Base-by-base conservation (phyloP, 2,329 filamentous ascomycete genomes). In the Colletotrichum tabaci region DNA sequence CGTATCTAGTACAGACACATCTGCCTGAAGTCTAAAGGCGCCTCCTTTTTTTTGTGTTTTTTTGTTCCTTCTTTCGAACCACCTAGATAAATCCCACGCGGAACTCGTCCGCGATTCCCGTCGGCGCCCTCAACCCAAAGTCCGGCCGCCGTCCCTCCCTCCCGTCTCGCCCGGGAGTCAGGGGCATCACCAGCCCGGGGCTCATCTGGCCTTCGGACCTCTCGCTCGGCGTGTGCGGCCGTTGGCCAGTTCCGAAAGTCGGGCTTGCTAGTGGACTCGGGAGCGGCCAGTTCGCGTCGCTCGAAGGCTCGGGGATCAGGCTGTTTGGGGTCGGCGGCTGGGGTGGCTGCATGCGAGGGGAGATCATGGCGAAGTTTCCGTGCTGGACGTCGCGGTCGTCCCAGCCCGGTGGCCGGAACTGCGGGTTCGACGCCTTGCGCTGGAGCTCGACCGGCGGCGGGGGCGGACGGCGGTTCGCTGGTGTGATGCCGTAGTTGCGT, bases 81-180 rank as follows among this genome's bases (percentile, higher is more conserved):
- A 12, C 18, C 49, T 64, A 74, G 26, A 74, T 74, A 56, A 74
- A 74, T 2, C 71, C 71, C n/a, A 74, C 30, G 15, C 67, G 62
- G 40, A 73, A 74, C 46, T 74, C 73, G 38, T 74, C 73, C 35
- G 73, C 73, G 13, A 74, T 73, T 3, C 73, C 73, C 35, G 73
- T 74, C 13, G 73, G 73, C 26, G 71, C 73, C 8, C 73, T 64
- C 42, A 74, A 30, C 2, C 73, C 71, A 55, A 73, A 73, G 46
- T 74, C 73, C 6, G 73, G 73, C 30, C 73, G 53, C 21, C 67
- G 44, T 18, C 52, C 42, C 2, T 70, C 61, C 4, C 42, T 40
- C 12, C 63, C 18, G 47, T 69, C 68, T 21, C 40, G 21, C 1
- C 61, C 53, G 23, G 52, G 8, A 15, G 60, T 38, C 23, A 23